phyloP scores from a whole-genome alignment of 176 grass and related monocot genomes.

The Oryza meridionalis region DNA sequence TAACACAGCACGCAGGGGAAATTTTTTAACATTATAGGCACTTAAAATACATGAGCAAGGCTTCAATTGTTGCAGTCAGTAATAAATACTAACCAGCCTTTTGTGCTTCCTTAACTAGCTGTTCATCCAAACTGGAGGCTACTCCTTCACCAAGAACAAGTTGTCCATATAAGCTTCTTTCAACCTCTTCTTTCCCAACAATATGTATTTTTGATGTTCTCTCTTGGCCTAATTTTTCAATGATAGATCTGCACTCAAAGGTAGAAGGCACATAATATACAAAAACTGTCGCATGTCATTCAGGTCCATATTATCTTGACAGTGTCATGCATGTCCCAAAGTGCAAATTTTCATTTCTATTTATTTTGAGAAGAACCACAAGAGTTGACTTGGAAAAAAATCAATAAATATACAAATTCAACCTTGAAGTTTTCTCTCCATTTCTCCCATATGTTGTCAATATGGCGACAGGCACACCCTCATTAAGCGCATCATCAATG shows the following conservation, averaged over 20 bases:
- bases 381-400: background rate
- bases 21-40: background rate
- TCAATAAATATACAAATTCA: conserved; percentile 1
- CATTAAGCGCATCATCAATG: conserved; percentile 85
- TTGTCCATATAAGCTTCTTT: conserved; percentile 88
- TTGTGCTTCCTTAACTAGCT: conserved; percentile 74
- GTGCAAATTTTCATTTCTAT: background rate
- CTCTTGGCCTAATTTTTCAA: conserved; percentile 73
- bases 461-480: conserved; percentile 67
- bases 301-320: background rate
- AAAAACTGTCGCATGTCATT: background rate
- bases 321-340: background rate
- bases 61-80: background rate
- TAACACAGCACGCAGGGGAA: conserved; percentile 5
- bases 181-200: conserved; percentile 90
- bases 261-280: conserved; percentile 27
- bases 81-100: conserved; percentile 69
- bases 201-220: conserved; percentile 78
- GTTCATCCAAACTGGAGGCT: conserved; percentile 74
- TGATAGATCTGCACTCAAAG: conserved; percentile 57
- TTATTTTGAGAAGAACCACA: conserved; percentile 15
- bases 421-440: conserved; percentile 92
- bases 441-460: conserved; percentile 77
- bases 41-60: background rate
- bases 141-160: conserved; percentile 91